Conservation (phyloP, 2,329 filamentous ascomycete genomes). For the Aspergillus puulaauensis region DNA sequence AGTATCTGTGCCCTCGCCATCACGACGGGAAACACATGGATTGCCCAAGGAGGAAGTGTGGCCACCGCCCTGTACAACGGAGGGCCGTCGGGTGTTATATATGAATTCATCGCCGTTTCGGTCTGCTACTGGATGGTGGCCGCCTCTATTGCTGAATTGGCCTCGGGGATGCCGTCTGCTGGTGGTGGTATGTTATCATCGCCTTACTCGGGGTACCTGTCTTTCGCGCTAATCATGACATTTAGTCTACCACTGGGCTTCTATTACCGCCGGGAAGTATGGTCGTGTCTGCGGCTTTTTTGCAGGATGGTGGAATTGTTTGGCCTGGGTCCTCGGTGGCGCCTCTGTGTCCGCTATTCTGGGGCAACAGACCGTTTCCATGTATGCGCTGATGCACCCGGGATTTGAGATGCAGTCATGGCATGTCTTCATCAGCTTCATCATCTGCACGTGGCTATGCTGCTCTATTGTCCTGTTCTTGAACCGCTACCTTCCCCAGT, state of each 20-base stretch:
- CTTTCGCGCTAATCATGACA: background rate
- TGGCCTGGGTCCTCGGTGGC: slow-evolving; percentile 61
- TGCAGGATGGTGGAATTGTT: slow-evolving; percentile 46
- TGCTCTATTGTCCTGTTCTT: slow-evolving; percentile 56
- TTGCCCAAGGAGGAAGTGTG: slow-evolving; percentile 62
- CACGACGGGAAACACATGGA: slow-evolving; percentile 66
- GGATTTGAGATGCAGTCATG: slow-evolving; percentile 53
- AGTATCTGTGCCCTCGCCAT: slow-evolving; percentile 61
- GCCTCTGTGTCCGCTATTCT: slow-evolving; percentile 60
- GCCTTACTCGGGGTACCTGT: background rate
- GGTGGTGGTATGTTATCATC: slow-evolving; percentile 45
- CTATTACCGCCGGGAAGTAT: slow-evolving; percentile 57
- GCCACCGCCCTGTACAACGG: slow-evolving; percentile 60
- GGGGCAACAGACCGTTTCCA: slow-evolving; percentile 59
- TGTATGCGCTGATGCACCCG: slow-evolving; percentile 61
- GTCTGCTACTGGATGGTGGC: slow-evolving; percentile 60
- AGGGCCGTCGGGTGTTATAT: slow-evolving; percentile 61
- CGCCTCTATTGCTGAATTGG: slow-evolving; percentile 60
- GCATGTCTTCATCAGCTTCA: slow-evolving; percentile 61
- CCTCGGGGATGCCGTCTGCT: slow-evolving; percentile 61
- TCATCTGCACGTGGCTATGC: slow-evolving; percentile 56
- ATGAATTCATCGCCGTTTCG: slow-evolving; percentile 56
- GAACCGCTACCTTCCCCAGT: slow-evolving; percentile 53
- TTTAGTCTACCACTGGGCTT: slow-evolving; percentile 61
- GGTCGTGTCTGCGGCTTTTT: slow-evolving; percentile 53